Evolutionary conservation across 1,284 basidiomycete genomes (phyloP), one percentile per base, ranked within the genome.

Genomic region (Leucoagaricus sp.): DNA sequence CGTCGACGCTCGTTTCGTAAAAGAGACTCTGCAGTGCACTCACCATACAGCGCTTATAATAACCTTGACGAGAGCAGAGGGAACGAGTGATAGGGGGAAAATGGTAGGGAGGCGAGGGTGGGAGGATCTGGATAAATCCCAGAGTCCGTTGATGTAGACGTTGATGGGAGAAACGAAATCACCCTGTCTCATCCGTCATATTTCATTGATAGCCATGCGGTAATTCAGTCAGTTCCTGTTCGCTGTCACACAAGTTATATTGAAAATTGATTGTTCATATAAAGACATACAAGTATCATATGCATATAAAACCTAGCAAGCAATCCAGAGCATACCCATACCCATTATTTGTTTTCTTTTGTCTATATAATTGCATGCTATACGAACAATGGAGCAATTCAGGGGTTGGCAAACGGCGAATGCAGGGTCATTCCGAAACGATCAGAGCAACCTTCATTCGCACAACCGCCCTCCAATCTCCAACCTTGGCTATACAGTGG

Each of bases 1-100:
- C 26, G 25, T 5, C 23, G 28, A 34, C 17, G 17, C 15, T 5
- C 6, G 5, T 19, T 21, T 15, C 17, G 6, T 12, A 23, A 5
- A 23, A 7, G 3, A 41, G 19, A 41, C 19, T 21, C n/a, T n/a
- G n/a, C n/a, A n/a, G n/a, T n/a, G n/a, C n/a, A 17, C 41, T 38
- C 41, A 53, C 51, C 42, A 6, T 53, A 33, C 15, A 21, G 29
- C 41, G 42, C 25, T 53, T 28, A 31, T n/a, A 44, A 29, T 44
- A 34, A 12, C 17, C 28, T 33, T 8, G n/a, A 31, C 38, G 15
- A 19, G 38, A 12, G 38, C 38, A 13, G 33, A 29, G 41, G 23
- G 28, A 51, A 17, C 19, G 36, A 34, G 6, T 23, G 28, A 29
- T 31, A 26, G 29, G 29, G 41, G n/a, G 25, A 29, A 26, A 21